Percentiles rank a stretch among this genome's conserved stretches.
Evolutionary conservation across 371 early-diverging fungal species (phyloP).

Genomic region (Circinella minor): DNA sequence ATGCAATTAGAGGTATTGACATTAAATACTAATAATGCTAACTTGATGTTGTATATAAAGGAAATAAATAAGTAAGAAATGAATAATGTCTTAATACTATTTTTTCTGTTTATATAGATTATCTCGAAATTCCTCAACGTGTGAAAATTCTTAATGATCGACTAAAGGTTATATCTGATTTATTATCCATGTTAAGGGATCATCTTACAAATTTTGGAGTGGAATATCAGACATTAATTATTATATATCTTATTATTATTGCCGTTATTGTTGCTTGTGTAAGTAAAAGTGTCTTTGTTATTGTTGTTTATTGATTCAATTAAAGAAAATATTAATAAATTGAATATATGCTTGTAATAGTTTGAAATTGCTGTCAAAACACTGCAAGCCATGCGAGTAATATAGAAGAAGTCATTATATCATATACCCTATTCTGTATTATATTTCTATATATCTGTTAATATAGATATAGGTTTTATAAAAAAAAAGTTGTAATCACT

Average conservation of each 20-base stretch:
- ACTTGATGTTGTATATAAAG: neutral
- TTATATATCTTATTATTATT: slow-evolving; percentile 64
- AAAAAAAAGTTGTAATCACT: neutral
- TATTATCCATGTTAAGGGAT: slow-evolving; percentile 84
- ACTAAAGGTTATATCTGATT: slow-evolving; percentile 77
- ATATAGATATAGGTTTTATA: no score
- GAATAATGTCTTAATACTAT: neutral
- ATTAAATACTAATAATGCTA: neutral
- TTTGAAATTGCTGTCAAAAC: slow-evolving; percentile 57
- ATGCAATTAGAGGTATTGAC: slow-evolving; percentile 45
- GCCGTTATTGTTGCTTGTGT: slow-evolving; percentile 68
- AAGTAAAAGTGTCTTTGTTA: slow-evolving; percentile 29
- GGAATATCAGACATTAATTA: slow-evolving; percentile 69
- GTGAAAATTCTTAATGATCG: slow-evolving; percentile 86
- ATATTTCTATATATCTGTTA: neutral
- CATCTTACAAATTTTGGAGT: slow-evolving; percentile 70
- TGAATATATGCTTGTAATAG: slow-evolving; percentile 22
- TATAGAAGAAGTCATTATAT: slow-evolving; percentile 18
- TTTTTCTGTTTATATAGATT: slow-evolving; percentile 33
- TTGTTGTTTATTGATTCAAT: no score
- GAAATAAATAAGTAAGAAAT: neutral
- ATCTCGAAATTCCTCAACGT: slow-evolving; percentile 83
- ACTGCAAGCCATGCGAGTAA: slow-evolving; percentile 41
- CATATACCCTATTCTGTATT: neutral
- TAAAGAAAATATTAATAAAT: no score